Evolutionary conservation across 1,139 yeast genomes (phyloP), one percentile per base, ranked within the genome.

Genomic region (Yamadazyma songkhlaensis): DNA sequence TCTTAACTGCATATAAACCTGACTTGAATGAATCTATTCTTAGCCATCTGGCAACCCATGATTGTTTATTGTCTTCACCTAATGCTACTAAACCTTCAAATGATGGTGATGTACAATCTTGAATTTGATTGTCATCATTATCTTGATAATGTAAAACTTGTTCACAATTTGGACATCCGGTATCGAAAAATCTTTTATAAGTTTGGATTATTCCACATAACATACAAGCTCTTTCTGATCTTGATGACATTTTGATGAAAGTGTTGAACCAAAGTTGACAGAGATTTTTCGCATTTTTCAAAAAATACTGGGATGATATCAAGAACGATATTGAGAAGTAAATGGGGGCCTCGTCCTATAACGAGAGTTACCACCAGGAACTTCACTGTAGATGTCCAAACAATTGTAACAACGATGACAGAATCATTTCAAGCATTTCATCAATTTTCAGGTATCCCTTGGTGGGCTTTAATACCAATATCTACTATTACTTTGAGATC

Each of bases 41-140:
- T 42, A 92, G 71, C 99, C 99, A 92, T 55, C 88, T 79, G 15
- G 97, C 97, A 24, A 89, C 97, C 99, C 99, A 92, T 2, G 97
- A 88, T 29, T 76, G 79, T 38, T 79, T 79, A 49, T 65, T 69
- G 34, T 92, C 90, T 42, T 84, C 89, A 37, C 95, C 89, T 47
- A 89, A 74, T 1, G 97, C 97, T 9, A 92, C 95, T 32, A 86
- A 70, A 0, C 99, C 99, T 66, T 92, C 99, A 57, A 89, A 94
- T 1, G 96, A 81, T 29, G 97, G 97, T 21, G 96, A 88, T 3
- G 98, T 92, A 57, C 96, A 89, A 54, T 89, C 96, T 58, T 86
- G 85, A 22, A 84, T 85, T 31, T 87, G 79, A 15, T 84, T 81
- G 40, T 88, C 89, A 52, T 89, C 97, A 39, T 82, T 81, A 52